These are phyloP conservation scores for Tephrocybe sp. DNA, from an alignment of 768 basidiomycete species.

Conservation along the genomic window DNA sequence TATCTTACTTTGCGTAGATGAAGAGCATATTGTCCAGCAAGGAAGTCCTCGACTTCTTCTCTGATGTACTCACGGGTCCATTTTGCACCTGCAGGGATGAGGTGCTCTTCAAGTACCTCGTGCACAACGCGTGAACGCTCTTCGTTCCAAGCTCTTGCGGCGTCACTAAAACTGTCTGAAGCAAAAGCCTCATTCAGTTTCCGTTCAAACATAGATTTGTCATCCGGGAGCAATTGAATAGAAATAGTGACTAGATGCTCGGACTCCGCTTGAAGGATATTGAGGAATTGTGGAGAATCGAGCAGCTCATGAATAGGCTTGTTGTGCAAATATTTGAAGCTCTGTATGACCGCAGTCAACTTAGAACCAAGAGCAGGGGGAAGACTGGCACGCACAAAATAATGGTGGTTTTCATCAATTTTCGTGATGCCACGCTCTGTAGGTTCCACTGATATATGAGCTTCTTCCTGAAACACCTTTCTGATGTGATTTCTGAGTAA, in stretches of 20 bases:
- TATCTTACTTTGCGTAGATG: slow-evolving; percentile 67
- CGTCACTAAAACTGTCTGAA: slow-evolving; percentile 82
- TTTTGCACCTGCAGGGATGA: slow-evolving; percentile 83
- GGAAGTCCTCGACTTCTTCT: slow-evolving; percentile 85
- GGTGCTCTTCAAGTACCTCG: slow-evolving; percentile 74
- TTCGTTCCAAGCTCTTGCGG: slow-evolving; percentile 89
- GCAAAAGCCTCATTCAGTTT: slow-evolving; percentile 78
- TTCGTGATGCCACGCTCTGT: slow-evolving; percentile 84
- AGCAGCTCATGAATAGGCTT: slow-evolving; percentile 76
- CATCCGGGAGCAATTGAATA: slow-evolving; percentile 63
- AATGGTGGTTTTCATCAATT: slow-evolving; percentile 72
- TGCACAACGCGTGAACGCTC: slow-evolving; percentile 78
- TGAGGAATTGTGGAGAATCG: slow-evolving; percentile 77
- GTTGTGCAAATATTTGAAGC: slow-evolving; percentile 89
- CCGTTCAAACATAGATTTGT: slow-evolving; percentile 68
- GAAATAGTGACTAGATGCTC: slow-evolving; percentile 81
- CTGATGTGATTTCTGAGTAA: slow-evolving; percentile 79
- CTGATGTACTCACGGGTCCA: slow-evolving; percentile 89
- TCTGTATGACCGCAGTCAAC: slow-evolving; percentile 43
- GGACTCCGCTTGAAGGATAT: slow-evolving; percentile 89
- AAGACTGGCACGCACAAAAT: slow-evolving; percentile 50
- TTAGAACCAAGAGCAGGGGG: background rate
- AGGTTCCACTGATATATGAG: slow-evolving; percentile 75
- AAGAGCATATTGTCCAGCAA: slow-evolving; percentile 67
- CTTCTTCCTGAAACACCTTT: slow-evolving; percentile 70